Percentiles rank a stretch among this genome's conserved stretches.
Conservation (phyloP, 1,284 basidiomycete species). For the Naganishia sp. region DNA sequence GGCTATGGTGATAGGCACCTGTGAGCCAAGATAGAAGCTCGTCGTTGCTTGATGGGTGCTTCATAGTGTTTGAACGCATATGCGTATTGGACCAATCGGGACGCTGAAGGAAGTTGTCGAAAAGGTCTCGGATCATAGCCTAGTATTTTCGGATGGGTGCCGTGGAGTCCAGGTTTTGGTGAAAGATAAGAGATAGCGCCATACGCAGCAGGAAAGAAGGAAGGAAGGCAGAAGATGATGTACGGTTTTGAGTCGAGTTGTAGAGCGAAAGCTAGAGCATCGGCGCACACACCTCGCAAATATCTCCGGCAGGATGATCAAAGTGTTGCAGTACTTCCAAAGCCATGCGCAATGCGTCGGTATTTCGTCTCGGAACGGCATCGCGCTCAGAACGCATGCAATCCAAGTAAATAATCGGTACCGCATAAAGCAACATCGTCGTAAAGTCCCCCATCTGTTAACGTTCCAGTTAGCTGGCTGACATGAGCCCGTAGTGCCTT, state of each 20-base stretch:
- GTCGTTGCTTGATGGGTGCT: slow-evolving; percentile 1
- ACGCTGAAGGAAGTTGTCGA: slow-evolving; percentile 18
- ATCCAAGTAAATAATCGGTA: slow-evolving; percentile 31
- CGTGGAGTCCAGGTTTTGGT: background rate
- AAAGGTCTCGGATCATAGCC: slow-evolving; percentile 19
- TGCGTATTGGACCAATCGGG: slow-evolving; percentile 21
- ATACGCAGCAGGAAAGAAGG: background rate
- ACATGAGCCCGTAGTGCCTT: too few relatives aligned
- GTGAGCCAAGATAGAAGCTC: slow-evolving; percentile 24
- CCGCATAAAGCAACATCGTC: slow-evolving; percentile 27
- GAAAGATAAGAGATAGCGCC: background rate
- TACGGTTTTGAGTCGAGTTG: too few relatives aligned
- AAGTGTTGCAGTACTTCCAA: slow-evolving; percentile 25
- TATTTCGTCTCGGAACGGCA: slow-evolving; percentile 3
- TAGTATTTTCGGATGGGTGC: background rate
- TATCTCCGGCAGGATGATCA: slow-evolving; percentile 28
- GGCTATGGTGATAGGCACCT: slow-evolving; percentile 3
- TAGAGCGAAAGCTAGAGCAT: background rate
- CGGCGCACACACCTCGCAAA: slow-evolving; percentile 12
- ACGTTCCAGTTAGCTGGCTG: background rate
- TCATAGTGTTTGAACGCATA: background rate
- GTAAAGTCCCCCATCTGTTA: slow-evolving; percentile 27
- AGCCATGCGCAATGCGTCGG: slow-evolving; percentile 1
- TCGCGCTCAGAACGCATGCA: slow-evolving; percentile 11
- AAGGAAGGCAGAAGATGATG: too few relatives aligned